Percentiles rank a stretch among this genome's conserved stretches.
Evolutionary conservation across 306 rosid species (phyloP).

Genomic region (Sindora glabra): DNA sequence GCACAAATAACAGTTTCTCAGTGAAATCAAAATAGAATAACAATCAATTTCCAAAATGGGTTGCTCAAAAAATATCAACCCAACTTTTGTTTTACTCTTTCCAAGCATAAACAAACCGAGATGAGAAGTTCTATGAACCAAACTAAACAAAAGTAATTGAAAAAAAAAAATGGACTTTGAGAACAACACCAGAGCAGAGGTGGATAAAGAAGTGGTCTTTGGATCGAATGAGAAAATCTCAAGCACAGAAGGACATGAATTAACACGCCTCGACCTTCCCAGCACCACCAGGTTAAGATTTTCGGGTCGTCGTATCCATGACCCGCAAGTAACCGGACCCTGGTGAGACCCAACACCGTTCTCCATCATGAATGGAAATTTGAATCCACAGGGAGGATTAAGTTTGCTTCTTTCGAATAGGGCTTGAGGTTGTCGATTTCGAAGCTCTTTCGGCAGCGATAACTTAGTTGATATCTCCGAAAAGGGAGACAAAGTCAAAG

Average conservation of each 20-base stretch:
- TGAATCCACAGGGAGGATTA: neutral
- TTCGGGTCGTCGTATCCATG: conserved; percentile 93
- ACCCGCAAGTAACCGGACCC: conserved; percentile 74
- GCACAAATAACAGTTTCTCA: neutral
- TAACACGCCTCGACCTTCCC: conserved; percentile 55
- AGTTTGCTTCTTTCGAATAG: conserved; percentile 13
- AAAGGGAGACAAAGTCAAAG: too few species aligned
- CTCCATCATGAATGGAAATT: conserved; percentile 33
- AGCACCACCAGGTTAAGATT: conserved; percentile 44
- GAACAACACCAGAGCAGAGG: conserved; percentile 62
- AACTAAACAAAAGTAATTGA: neutral
- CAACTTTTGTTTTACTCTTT: neutral
- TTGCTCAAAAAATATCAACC: neutral
- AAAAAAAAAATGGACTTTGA: neutral
- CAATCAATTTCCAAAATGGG: neutral
- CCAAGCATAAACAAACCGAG: neutral
- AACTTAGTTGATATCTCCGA: too few species aligned
- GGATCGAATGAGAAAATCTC: conserved; percentile 75
- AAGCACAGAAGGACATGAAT: conserved; percentile 50
- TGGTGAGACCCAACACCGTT: conserved; percentile 42
- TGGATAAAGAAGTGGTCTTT: conserved; percentile 50
- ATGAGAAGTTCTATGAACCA: neutral
- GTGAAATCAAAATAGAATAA: neutral
- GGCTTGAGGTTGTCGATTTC: too few species aligned
- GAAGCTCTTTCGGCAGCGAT: too few species aligned